phyloP scores from a whole-genome alignment of 257 asterid species.

The Plantago elongata region DNA sequence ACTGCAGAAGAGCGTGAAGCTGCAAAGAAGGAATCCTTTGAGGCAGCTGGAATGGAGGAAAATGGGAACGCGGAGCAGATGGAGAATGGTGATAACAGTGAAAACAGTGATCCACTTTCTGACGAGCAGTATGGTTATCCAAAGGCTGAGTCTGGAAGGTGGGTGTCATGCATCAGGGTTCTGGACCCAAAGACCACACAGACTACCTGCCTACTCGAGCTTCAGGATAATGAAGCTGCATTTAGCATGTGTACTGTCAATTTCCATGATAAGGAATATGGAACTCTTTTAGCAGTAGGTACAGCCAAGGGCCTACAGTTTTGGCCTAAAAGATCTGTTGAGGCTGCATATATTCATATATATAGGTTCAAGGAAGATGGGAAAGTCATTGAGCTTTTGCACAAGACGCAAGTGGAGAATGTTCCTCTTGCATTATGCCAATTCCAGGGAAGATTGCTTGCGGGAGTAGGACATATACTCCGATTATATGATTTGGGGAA shows the following conservation, averaged over 20 bases:
- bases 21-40: constrained; percentile 79
- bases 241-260: constrained; percentile 94
- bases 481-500: constrained; percentile 95
- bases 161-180: constrained; percentile 98
- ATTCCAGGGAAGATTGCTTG: constrained; percentile 89
- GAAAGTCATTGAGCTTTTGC: constrained; percentile 86
- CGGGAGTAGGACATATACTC: constrained; percentile 91
- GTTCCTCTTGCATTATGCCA: constrained; percentile 94
- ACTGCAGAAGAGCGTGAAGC: constrained; percentile 98
- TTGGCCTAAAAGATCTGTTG: constrained; percentile 82
- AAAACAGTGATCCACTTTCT: constrained; percentile 68
- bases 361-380: constrained; percentile 97
- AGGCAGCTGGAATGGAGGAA: constrained; percentile 67
- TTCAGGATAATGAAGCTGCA: constrained; percentile 98
- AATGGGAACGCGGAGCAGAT: constrained; percentile 67
- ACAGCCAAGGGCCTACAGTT: constrained; percentile 94
- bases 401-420: constrained; percentile 96
- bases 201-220: constrained; percentile 91
- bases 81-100: constrained; percentile 93
- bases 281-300: constrained; percentile 93
- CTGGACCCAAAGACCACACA: constrained; percentile 84
- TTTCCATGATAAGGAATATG: constrained; percentile 92
- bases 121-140: constrained; percentile 99
- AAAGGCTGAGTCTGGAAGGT: constrained; percentile 79
- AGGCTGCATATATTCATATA: constrained; percentile 86